Base-by-base conservation (phyloP, 257 asterid genomes). In the Ligustrum vulgare region DNA sequence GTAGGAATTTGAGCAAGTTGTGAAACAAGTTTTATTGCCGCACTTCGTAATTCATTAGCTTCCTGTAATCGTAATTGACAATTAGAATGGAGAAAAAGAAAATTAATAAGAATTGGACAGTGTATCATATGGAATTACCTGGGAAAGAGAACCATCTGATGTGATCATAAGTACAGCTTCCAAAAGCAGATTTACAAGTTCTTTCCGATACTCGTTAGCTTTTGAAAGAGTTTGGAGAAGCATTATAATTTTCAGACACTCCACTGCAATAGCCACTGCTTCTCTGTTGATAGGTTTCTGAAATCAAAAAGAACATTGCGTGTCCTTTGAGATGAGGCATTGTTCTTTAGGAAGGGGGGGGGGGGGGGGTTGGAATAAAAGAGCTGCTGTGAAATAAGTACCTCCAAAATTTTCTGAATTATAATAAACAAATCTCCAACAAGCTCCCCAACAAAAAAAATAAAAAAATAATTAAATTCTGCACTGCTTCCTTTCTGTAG, bases 1-100 rank as follows among this genome's bases (percentile, higher is more conserved):
- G 79, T 78, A 70, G 96, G 91, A 86, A 83, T 79, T 86, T 91
- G 99, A 77, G 96, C 99, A 76, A 95, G 96, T 84, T 95, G 99
- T 10, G 98, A 86, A 84, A 95, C 98, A 39, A 95, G 84, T 82
- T 79, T 85, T 67, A 91, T 77, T 67, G 96, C 85, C 67, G 86
- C 72, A 78, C 80, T 85, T 80, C 81, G 87, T 74, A 93, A 79
- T 37, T 84, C 97, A 76, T 75, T 86, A 71, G 87, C 81, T 79
- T 90, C 98, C 98, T 95, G 86, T 72, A 81, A 69, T 77, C 69
- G 81, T 76, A 72, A 67, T 69, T 67, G 39, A 79, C 68, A 67
- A 39, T 86, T 77, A 76, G 79, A 71, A 71, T 64, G 11, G 20
- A 67, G 69, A 60, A 33, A 82, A 69, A 60, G 35, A 41, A 65